Conservation (phyloP, 306 rosid species). For the Fragaria ananassa region DNA sequence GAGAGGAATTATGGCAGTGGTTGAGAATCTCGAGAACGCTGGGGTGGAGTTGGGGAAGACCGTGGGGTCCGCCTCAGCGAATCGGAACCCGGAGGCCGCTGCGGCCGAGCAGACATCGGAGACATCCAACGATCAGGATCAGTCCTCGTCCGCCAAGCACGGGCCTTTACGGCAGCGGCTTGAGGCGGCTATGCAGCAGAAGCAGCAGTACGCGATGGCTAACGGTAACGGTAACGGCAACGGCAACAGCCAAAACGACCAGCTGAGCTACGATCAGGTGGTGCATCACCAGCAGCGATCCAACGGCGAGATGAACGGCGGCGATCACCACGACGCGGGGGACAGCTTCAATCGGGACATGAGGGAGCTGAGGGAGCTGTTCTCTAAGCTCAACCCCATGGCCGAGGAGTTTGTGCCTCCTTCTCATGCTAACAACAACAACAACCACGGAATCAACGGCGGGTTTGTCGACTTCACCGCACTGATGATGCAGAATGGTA, state of each 20-base stretch:
- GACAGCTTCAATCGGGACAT: slow-evolving; percentile 31
- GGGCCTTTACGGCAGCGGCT: slow-evolving; percentile 19
- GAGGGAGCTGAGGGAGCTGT: slow-evolving; percentile 41
- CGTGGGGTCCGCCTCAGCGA: slow-evolving; percentile 32
- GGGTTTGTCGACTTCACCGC: slow-evolving; percentile 22
- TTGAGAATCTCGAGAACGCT: slow-evolving; percentile 40
- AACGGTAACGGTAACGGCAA: neutral
- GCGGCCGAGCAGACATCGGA: neutral
- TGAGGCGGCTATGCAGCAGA: slow-evolving; percentile 18
- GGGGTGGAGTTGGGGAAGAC: slow-evolving; percentile 28
- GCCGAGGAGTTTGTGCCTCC: slow-evolving; percentile 45
- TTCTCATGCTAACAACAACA: slow-evolving; percentile 26
- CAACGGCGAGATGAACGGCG: slow-evolving; percentile 34
- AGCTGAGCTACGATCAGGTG: slow-evolving; percentile 25
- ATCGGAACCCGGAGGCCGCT: slow-evolving; percentile 24
- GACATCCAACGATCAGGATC: slow-evolving; percentile 35
- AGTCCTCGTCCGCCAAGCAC: slow-evolving; percentile 21
- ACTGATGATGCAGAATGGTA: slow-evolving; percentile 18
- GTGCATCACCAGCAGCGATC: slow-evolving; percentile 29
- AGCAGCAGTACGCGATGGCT: slow-evolving; percentile 17
- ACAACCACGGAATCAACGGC: slow-evolving; percentile 23
- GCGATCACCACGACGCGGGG: slow-evolving; percentile 14
- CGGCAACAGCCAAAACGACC: neutral
- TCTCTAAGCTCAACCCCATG: slow-evolving; percentile 42
- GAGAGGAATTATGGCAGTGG: slow-evolving; percentile 32